These are phyloP conservation scores for Solanum etuberosum DNA, from an alignment of 257 asterid genomes.

Conservation along the genomic window DNA sequence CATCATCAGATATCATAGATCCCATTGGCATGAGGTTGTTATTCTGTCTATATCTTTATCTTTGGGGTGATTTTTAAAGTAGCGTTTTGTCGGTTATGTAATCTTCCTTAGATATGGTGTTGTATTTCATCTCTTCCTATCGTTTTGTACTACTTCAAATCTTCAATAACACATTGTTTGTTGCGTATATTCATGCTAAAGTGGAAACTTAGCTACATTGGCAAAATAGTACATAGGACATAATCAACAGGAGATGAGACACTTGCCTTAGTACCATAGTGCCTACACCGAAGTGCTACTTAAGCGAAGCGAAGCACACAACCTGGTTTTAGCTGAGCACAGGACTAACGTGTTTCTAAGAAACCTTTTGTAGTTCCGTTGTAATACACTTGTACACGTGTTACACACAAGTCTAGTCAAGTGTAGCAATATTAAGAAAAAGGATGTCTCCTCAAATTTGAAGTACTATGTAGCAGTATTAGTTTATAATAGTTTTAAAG, in stretches of 20 bases:
- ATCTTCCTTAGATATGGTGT: background rate
- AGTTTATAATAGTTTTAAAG: background rate
- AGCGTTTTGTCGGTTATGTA: background rate
- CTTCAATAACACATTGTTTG: background rate
- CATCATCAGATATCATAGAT: conserved; percentile 24
- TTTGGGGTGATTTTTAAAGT: background rate
- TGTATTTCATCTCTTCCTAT: background rate
- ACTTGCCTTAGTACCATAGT: background rate
- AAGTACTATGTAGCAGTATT: background rate
- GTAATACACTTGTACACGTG: background rate
- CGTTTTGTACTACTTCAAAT: background rate
- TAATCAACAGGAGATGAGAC: background rate
- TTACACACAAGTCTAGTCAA: background rate
- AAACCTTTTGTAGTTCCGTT: background rate
- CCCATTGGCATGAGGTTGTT: conserved; percentile 32
- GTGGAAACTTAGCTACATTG: background rate
- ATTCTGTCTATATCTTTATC: background rate
- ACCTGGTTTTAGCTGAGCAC: background rate
- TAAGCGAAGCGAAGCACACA: background rate
- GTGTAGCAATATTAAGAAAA: too few species aligned
- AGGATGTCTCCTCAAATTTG: background rate
- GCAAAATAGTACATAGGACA: background rate
- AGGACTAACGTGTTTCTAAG: background rate
- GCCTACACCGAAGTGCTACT: background rate
- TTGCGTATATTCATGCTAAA: background rate